These are phyloP conservation scores for Bipolaris cookei DNA, from an alignment of 2,329 filamentous ascomycete species.

Conservation along the genomic window DNA sequence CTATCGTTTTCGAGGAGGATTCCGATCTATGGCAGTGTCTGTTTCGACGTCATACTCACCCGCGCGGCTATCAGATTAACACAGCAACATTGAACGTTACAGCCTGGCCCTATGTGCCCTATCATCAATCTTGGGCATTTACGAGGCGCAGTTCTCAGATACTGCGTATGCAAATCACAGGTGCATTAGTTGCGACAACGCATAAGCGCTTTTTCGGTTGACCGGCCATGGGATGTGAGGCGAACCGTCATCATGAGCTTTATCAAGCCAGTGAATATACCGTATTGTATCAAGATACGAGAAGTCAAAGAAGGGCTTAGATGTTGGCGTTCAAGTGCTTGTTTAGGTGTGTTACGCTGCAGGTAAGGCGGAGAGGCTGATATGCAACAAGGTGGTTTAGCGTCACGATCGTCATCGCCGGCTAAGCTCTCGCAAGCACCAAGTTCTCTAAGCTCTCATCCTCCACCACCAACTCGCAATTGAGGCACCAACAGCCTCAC, in stretches of 20 bases:
- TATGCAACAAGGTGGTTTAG: background rate
- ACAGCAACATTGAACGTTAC: background rate
- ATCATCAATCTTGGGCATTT: background rate
- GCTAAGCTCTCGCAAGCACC: constrained; percentile 9
- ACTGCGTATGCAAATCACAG: no score
- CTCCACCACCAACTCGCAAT: background rate
- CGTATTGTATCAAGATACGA: background rate
- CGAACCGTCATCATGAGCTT: background rate
- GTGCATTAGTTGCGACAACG: background rate
- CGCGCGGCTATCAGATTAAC: background rate
- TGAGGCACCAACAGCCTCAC: constrained; percentile 4
- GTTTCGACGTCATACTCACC: background rate
- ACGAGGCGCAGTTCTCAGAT: background rate
- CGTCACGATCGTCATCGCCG: background rate
- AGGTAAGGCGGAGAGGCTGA: background rate
- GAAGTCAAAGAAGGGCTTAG: background rate
- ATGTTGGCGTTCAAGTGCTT: background rate
- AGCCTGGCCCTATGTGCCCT: background rate
- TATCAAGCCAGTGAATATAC: background rate
- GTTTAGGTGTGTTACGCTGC: no score
- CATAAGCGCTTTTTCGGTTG: background rate
- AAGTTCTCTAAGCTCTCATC: background rate
- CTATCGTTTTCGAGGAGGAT: background rate
- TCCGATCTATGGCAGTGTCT: background rate
- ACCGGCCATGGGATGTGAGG: background rate